Evolutionary conservation across 257 asterid genomes (phyloP), one percentile per base, ranked within the genome.

Genomic region (Apocynum venetum): DNA sequence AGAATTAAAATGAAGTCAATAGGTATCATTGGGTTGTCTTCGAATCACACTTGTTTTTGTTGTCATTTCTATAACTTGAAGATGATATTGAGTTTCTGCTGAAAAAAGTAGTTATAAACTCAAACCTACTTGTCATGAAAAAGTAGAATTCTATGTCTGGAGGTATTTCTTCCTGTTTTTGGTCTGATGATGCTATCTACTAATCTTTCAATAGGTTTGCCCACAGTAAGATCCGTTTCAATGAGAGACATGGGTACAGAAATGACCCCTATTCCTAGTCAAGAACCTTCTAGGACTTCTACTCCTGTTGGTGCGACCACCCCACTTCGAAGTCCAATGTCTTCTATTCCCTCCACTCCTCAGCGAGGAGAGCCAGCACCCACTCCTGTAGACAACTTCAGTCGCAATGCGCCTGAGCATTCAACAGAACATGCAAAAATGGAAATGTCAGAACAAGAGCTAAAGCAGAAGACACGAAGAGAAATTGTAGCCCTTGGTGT

Each of bases 191-290:
- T 67, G 52, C 14, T 68, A 43, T 20, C 7, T 43, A 12, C 41
- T 25, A 63, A 25, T 8, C 14, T 76, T 63, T 71, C 25, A 40
- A 66, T 78, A 88, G 95, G 84, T 73, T 80, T 74, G 68, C 87
- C 95, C 19, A 87, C 84, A 11, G 77, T 93, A 76, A 93, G 99
- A 82, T 89, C 98, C 13, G 99, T 96, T 80, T 93, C 99, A 14
- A 96, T 96, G 99, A 89, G 99, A 81, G 99, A 96, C 67, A 96
- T 89, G 96, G 99, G 99, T 76, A 96, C 99, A 1, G 99, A 96
- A 81, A 96, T 96, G 99, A 96, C 99, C 36, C 99, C 99, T 10
- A 90, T 96, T 80, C 98, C 98, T 4, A 96, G 99, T 70, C 99
- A 96, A 80, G 99, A 93, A 77, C 98, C 99, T 46, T 96, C 98